Percentiles rank a stretch among this genome's conserved stretches.
Conservation (phyloP, 768 basidiomycete species). For the Pleurotus sapidus region DNA sequence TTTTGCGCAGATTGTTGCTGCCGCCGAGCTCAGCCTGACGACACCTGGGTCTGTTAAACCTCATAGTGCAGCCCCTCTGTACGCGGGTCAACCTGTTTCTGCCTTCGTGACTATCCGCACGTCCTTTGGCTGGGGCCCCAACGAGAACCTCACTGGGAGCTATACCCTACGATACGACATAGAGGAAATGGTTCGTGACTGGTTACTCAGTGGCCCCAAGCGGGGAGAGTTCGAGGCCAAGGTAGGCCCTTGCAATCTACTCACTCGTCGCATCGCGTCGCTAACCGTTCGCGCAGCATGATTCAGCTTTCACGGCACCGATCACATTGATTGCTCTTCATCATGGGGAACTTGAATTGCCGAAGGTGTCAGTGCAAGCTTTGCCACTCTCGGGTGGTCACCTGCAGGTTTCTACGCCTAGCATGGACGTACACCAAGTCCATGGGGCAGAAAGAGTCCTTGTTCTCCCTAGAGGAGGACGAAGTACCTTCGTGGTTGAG, state of each 20-base stretch:
- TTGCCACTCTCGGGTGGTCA: conserved; percentile 46
- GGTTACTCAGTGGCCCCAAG: conserved; percentile 89
- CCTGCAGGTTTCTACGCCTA: conserved; percentile 55
- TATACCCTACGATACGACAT: conserved; percentile 78
- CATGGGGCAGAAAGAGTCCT: conserved; percentile 82
- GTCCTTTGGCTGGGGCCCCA: conserved; percentile 75
- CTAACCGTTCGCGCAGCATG: conserved; percentile 44
- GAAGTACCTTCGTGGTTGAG: conserved; percentile 76
- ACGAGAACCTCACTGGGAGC: conserved; percentile 29
- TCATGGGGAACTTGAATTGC: conserved; percentile 77
- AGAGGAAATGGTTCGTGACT: conserved; percentile 76
- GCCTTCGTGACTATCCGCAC: conserved; percentile 65
- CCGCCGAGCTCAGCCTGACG: conserved; percentile 48
- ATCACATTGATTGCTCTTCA: conserved; percentile 85
- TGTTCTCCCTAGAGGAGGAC: conserved; percentile 79
- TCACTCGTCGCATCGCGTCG: background rate
- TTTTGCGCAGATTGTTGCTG: conserved; percentile 59
- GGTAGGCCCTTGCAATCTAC: conserved; percentile 37
- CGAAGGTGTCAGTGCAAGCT: conserved; percentile 65
- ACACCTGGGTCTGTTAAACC: conserved; percentile 39
- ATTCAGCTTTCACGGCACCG: conserved; percentile 51
- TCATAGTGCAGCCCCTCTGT: conserved; percentile 42
- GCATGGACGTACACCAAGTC: conserved; percentile 76
- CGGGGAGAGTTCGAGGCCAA: conserved; percentile 76
- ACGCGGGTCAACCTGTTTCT: conserved; percentile 86